Evolutionary conservation across 1,139 yeast genomes (phyloP).

Genomic region (Spathaspora sp.): DNA sequence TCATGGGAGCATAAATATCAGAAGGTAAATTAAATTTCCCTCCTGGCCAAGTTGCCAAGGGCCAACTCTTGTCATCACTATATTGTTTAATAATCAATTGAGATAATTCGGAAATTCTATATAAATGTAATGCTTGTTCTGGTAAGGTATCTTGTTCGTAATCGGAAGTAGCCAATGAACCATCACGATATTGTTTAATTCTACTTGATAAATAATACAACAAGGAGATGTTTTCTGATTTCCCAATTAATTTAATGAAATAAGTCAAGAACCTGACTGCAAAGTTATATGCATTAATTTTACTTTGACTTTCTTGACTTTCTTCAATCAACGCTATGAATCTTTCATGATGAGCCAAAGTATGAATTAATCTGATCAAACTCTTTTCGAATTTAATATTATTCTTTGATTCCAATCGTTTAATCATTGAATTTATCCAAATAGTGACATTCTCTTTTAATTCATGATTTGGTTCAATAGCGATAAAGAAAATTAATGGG

Average conservation of each 20-base stretch:
- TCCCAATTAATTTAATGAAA: slow-evolving; percentile 61
- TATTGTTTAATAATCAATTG: slow-evolving; percentile 63
- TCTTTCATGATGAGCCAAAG: slow-evolving; percentile 75
- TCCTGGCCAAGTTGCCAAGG: slow-evolving; percentile 69
- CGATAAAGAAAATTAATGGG: slow-evolving; percentile 68
- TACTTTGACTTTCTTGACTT: slow-evolving; percentile 18
- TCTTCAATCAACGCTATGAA: slow-evolving; percentile 44
- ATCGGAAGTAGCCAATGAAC: slow-evolving; percentile 34
- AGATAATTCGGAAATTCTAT: slow-evolving; percentile 70
- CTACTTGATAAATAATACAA: slow-evolving; percentile 77
- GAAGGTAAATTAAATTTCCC: slow-evolving; percentile 67
- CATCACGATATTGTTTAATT: slow-evolving; percentile 76
- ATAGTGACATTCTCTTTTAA: slow-evolving; percentile 54
- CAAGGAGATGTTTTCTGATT: slow-evolving; percentile 67
- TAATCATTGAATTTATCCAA: slow-evolving; percentile 71
- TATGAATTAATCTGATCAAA: slow-evolving; percentile 66
- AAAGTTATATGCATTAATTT: slow-evolving; percentile 46
- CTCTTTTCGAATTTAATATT: slow-evolving; percentile 60
- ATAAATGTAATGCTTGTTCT: slow-evolving; percentile 42
- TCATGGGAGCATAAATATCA: slow-evolving; percentile 64
- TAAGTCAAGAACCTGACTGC: slow-evolving; percentile 60
- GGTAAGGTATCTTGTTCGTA: slow-evolving; percentile 30
- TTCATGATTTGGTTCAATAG: slow-evolving; percentile 64
- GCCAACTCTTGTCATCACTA: slow-evolving; percentile 64
- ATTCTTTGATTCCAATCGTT: slow-evolving; percentile 38